These are phyloP conservation scores for Allium fistulosum DNA, from an alignment of 106 monocot species.

Conservation along the genomic window DNA sequence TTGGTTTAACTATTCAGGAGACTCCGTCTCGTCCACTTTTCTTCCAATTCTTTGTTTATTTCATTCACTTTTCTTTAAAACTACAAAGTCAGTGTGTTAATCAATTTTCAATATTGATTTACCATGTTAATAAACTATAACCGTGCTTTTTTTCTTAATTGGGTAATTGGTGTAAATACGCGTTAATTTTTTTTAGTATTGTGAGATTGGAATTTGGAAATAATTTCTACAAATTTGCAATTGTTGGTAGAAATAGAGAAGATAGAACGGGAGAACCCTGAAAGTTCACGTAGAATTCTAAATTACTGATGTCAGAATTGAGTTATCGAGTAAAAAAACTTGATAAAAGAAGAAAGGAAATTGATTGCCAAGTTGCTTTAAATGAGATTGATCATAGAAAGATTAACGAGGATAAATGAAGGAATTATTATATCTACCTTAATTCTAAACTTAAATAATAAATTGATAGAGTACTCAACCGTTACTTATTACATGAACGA, in stretches of 20 bases:
- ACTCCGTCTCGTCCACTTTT: slow-evolving; percentile 67
- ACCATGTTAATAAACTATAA: background rate
- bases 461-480: background rate
- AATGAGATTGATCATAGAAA: slow-evolving; percentile 20
- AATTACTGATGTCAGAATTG: slow-evolving; percentile 24
- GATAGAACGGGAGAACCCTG: slow-evolving; percentile 25
- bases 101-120: background rate
- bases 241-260: slow-evolving; percentile 27
- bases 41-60: slow-evolving; percentile 43
- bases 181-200: no score
- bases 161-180: no score
- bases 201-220: background rate
- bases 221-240: background rate
- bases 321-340: slow-evolving; percentile 21
- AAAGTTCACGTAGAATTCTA: slow-evolving; percentile 27
- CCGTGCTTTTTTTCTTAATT: no score
- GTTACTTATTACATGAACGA: background rate
- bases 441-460: background rate
- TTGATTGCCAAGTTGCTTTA: slow-evolving; percentile 17
- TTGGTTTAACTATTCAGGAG: slow-evolving; percentile 25
- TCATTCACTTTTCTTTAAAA: slow-evolving; percentile 29
- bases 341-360: slow-evolving; percentile 19
- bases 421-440: slow-evolving; percentile 9
- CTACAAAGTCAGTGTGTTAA: background rate
- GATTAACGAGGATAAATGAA: slow-evolving; percentile 29